Percentiles rank a stretch among this genome's conserved stretches.
Conservation (phyloP, 331 rosid species). For the Acacia pycnantha region DNA sequence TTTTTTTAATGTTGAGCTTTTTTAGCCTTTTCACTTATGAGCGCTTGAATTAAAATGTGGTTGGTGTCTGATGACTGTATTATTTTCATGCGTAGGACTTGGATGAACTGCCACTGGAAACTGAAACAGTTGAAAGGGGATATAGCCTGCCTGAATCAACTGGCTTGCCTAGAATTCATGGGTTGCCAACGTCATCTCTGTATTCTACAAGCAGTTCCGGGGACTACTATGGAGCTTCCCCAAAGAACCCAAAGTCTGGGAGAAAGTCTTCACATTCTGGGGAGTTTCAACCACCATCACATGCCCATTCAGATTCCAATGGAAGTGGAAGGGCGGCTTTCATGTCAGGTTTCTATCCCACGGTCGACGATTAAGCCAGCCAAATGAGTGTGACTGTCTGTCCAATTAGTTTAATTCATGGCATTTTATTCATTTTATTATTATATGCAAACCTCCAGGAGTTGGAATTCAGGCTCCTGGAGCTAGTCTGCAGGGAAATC, state of each 20-base stretch:
- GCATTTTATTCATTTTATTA: slow-evolving; percentile 61
- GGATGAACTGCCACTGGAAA: slow-evolving; percentile 92
- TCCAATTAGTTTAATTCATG: slow-evolving; percentile 33
- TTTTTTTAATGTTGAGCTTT: not conserved
- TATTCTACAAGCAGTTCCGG: slow-evolving; percentile 60
- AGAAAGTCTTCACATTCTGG: slow-evolving; percentile 87
- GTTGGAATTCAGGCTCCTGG: slow-evolving; percentile 39
- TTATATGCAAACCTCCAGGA: slow-evolving; percentile 37
- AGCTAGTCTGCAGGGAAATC: slow-evolving; percentile 42
- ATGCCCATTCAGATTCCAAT: slow-evolving; percentile 68
- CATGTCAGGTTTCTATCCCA: slow-evolving; percentile 58
- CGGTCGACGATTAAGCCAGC: slow-evolving; percentile 43
- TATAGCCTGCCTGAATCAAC: slow-evolving; percentile 69
- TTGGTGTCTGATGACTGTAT: slow-evolving; percentile 24
- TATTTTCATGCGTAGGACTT: slow-evolving; percentile 56
- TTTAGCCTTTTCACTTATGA: not conserved
- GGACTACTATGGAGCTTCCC: slow-evolving; percentile 68
- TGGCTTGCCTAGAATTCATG: slow-evolving; percentile 87
- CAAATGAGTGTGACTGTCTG: slow-evolving; percentile 7
- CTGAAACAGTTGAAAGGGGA: slow-evolving; percentile 93
- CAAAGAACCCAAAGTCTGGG: slow-evolving; percentile 62
- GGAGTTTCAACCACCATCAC: slow-evolving; percentile 67
- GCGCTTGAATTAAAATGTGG: slow-evolving; percentile 9
- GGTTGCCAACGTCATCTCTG: slow-evolving; percentile 74
- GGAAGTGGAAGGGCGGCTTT: slow-evolving; percentile 56